Base-by-base conservation (phyloP, 805 yeast species). In the Lipomyces mesembrius region DNA sequence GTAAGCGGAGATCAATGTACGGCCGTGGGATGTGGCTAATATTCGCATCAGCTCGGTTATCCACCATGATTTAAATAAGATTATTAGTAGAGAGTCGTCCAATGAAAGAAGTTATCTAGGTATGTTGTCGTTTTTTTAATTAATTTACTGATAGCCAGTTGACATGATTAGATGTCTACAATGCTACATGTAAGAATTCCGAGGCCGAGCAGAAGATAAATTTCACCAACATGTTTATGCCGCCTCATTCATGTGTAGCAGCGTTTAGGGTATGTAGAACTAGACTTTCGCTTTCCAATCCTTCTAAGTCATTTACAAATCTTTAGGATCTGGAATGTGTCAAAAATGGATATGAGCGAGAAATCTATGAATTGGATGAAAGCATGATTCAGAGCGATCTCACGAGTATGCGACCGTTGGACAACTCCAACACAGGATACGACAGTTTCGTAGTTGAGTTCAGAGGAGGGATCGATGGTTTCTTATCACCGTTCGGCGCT, bases 391-490 rank as follows among this genome's bases (percentile, higher is more conserved):
- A 54, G 25, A 58, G 59, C 52, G 69, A 65, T 14, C 27, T 39
- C 22, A 52, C 43, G 4, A 43, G 54, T 11, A 57, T 52, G 29
- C 34, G 37, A 3, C 52, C 61, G 8, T 49, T 64, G 37, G 65
- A 54, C 22, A 43, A 82, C 62, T 80, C 85, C 0, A 77, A 77
- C 0, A 81, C 78, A 67, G 87, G 86, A 54, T 83, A 85, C 67
- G 88, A 85, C 64, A 85, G 82, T 67, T 70, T 85, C n/a, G 77
- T 89, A 1, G 57, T 87, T 5, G 87, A 85, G 65, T 73, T 91
- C 39, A 37, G 67, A 11, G 88, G 86, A 1, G 79, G 82, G 0
- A 71, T 89, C 0, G 80, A 82, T 12, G 81, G 82, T 0, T 79
- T 79, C 39, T 69, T 84, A 0, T 80, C 87, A 2, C 87, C 91